Evolutionary conservation across 2,329 filamentous ascomycete species (phyloP).

Genomic region (Apiospora kogelbergensis): DNA sequence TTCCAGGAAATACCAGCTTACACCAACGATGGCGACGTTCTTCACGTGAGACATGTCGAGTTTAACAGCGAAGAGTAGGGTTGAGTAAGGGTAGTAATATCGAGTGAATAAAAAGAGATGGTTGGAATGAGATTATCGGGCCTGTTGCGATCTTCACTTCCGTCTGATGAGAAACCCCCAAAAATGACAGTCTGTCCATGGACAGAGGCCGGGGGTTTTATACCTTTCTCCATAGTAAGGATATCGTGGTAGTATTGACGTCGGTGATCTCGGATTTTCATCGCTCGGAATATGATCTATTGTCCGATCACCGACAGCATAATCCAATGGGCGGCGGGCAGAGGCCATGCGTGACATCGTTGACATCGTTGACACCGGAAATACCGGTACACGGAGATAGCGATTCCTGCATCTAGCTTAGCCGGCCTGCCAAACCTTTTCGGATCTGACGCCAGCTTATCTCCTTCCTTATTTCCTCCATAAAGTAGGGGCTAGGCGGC

Average conservation of each 20-base stretch:
- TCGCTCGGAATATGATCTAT: neutral
- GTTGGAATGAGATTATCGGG: neutral
- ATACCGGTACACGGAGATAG: neutral
- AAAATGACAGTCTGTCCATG: neutral
- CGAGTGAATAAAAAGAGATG: neutral
- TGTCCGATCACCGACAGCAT: neutral
- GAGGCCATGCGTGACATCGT: too few relatives aligned
- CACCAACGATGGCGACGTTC: conserved; percentile 47
- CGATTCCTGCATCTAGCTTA: neutral
- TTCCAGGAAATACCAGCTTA: conserved; percentile 29
- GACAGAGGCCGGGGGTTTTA: neutral
- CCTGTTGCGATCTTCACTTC: neutral
- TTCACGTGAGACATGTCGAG: conserved; percentile 32
- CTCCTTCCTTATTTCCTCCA: neutral
- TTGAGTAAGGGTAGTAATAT: neutral
- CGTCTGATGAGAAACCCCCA: neutral
- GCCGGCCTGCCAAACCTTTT: neutral
- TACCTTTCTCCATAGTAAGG: too few relatives aligned
- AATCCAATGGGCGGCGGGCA: neutral
- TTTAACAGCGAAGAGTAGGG: neutral
- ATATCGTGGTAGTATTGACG: neutral
- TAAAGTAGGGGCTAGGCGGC: neutral
- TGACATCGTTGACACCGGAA: neutral
- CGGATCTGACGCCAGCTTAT: neutral
- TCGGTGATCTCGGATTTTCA: neutral